phyloP scores from a whole-genome alignment of 1,284 basidiomycete species.

The Cryptococcus sp. region DNA sequence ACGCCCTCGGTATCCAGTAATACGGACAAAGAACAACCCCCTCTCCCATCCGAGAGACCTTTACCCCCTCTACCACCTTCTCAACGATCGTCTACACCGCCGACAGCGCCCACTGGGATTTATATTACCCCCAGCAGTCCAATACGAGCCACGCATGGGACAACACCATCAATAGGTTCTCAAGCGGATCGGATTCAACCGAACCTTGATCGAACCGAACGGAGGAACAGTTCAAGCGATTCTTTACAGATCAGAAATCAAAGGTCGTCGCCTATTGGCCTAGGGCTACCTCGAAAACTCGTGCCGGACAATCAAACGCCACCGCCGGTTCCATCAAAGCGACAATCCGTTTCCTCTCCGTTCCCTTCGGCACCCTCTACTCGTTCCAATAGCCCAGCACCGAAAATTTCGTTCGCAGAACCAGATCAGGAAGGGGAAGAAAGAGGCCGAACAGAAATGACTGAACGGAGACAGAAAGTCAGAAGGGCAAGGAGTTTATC shows the following conservation, averaged over 20 bases:
- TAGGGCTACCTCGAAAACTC: slow-evolving; percentile 31
- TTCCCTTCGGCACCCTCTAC: slow-evolving; percentile 37
- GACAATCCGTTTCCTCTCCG: slow-evolving; percentile 38
- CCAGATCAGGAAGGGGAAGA: slow-evolving; percentile 4
- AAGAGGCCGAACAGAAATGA: slow-evolving; percentile 2
- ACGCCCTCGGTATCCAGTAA: neutral
- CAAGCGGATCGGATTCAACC: slow-evolving; percentile 7
- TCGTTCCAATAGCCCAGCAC: slow-evolving; percentile 25
- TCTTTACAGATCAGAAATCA: slow-evolving; percentile 2
- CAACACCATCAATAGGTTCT: neutral
- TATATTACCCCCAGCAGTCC: slow-evolving; percentile 42
- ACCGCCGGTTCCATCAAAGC: slow-evolving; percentile 20
- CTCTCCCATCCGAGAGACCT: slow-evolving; percentile 22
- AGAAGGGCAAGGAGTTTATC: slow-evolving; percentile 39
- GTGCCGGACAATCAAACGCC: slow-evolving; percentile 7
- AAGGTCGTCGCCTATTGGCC: slow-evolving; percentile 30
- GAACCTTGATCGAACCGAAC: neutral
- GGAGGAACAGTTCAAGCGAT: slow-evolving; percentile 4
- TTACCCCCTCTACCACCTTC: slow-evolving; percentile 27
- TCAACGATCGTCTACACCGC: slow-evolving; percentile 6
- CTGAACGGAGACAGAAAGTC: slow-evolving; percentile 15
- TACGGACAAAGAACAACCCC: slow-evolving; percentile 17
- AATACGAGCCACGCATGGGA: neutral
- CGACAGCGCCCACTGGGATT: slow-evolving; percentile 16
- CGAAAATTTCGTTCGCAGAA: slow-evolving; percentile 32